These are phyloP conservation scores for Yamadazyma akitaensis DNA, from an alignment of 805 yeast species.

Conservation along the genomic window DNA sequence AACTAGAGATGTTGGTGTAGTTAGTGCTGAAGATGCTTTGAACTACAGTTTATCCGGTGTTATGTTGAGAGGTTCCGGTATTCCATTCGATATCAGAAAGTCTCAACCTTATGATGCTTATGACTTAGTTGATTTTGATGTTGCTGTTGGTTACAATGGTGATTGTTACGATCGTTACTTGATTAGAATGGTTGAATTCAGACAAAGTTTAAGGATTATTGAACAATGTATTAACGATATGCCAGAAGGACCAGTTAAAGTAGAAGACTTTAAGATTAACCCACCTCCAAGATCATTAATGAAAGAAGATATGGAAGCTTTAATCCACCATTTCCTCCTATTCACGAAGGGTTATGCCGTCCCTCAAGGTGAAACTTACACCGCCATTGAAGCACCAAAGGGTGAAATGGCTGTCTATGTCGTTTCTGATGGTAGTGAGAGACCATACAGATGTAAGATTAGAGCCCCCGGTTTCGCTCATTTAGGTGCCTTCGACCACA, in stretches of 20 bases:
- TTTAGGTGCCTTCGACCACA: conserved; percentile 83
- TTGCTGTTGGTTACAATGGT: conserved; percentile 83
- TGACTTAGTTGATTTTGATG: conserved; percentile 79
- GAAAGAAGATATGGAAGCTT: conserved; percentile 92
- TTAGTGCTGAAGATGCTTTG: conserved; percentile 83
- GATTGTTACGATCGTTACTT: conserved; percentile 90
- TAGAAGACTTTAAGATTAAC: conserved; percentile 80
- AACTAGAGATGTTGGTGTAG: conserved; percentile 74
- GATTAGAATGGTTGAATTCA: conserved; percentile 86
- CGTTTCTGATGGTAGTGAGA: conserved; percentile 84
- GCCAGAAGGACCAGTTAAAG: conserved; percentile 91
- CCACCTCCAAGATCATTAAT: conserved; percentile 79
- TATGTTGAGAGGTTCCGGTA: conserved; percentile 88
- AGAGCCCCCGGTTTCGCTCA: conserved; percentile 95
- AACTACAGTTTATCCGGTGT: conserved; percentile 80
- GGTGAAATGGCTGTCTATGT: conserved; percentile 93
- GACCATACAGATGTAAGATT: conserved; percentile 89
- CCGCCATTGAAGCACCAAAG: conserved; percentile 91
- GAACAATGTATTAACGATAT: conserved; percentile 87
- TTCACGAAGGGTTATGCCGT: conserved; percentile 87
- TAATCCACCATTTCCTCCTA: conserved; percentile 83
- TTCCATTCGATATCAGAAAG: conserved; percentile 83
- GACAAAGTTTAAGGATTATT: conserved; percentile 85
- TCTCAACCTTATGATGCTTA: conserved; percentile 89
- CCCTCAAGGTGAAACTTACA: conserved; percentile 88